Base-by-base conservation (phyloP, 768 basidiomycete species). In the Rhodotorula diobovata region DNA sequence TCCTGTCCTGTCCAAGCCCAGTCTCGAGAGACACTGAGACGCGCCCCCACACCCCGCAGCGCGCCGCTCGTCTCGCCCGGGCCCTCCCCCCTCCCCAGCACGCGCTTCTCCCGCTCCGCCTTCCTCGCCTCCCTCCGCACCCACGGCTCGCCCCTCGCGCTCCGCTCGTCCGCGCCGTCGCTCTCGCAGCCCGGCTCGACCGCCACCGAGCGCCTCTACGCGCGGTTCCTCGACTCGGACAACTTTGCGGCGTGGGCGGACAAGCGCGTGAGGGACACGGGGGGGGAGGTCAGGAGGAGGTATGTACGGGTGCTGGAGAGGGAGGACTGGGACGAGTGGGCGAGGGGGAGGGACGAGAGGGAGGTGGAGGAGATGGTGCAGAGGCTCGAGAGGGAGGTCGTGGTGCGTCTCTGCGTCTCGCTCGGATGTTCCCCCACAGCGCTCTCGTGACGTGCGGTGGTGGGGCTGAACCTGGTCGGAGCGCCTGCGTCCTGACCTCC, bases 121-220 rank as follows among this genome's bases (percentile, higher is more conserved):
- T 74, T 74, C 63, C 60, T 71, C 35, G 16, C 66, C 20, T 66
- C 66, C 1, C 67, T 74, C 32, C 56, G 55, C 30, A 9, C 63
- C 7, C 69, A 74, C 67, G 73, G 73, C 11, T 59, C 66, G 3
- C 37, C 66, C 14, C 50, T 74, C 39, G 16, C 54, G 8, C 60
- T 74, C 32, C 45, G 43, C 10, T 45, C 67, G 14, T 34, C 60
- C 10, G 62, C 68, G 9, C 41, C 70, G 1, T 35, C 30, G 21
- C 63, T 70, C 58, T 56, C 59, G 1, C 58, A 63, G 16, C 53
- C 66, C 21, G 39, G 51, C 0, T 51, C 51, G 2, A 54, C 58
- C 14, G 18, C 69, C 0, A 14, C 46, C 46, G 73, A 74, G 37
- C 53, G 73, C 12, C 71, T 74, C 56, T 74, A 71, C 55, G 0